A percentile compares a stretch with the other conserved stretches of the same genome.
Evolutionary conservation across 192 early-diverging fungal genomes (phyloP).

Genomic region (Coemansia sp.): DNA sequence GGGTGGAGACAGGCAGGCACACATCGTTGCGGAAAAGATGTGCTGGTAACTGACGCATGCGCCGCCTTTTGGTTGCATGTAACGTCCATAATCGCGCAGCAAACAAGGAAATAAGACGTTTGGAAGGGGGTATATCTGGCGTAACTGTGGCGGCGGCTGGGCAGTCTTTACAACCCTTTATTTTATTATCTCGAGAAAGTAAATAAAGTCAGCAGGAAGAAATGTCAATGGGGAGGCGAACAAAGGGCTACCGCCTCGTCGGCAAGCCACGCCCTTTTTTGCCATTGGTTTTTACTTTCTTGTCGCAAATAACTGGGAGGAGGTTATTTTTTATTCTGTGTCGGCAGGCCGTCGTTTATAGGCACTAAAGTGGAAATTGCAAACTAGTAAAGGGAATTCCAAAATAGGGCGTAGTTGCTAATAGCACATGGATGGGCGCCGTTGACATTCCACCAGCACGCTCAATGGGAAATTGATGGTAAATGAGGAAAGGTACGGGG

Average conservation of each 20-base stretch:
- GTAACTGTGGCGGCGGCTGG: conserved; percentile 1
- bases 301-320: not conserved
- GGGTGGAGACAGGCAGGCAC: not conserved
- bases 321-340: not conserved
- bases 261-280: conserved; percentile 29
- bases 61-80: not conserved
- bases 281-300: not conserved
- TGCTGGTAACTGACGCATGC: not conserved
- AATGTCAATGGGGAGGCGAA: not conserved
- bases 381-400: not conserved
- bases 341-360: no score
- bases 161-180: not conserved
- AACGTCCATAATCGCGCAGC: not conserved
- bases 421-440: not conserved
- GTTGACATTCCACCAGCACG: not conserved
- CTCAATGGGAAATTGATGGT: not conserved
- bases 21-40: not conserved
- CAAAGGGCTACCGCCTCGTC: conserved; percentile 9
- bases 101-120: not conserved
- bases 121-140: not conserved
- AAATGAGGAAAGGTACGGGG: not conserved
- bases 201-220: conserved; percentile 2
- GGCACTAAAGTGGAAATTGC: no score
- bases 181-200: not conserved
- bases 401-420: not conserved